phyloP scores from a whole-genome alignment of 2,329 filamentous ascomycete genomes.

The Clonostachys solani region DNA sequence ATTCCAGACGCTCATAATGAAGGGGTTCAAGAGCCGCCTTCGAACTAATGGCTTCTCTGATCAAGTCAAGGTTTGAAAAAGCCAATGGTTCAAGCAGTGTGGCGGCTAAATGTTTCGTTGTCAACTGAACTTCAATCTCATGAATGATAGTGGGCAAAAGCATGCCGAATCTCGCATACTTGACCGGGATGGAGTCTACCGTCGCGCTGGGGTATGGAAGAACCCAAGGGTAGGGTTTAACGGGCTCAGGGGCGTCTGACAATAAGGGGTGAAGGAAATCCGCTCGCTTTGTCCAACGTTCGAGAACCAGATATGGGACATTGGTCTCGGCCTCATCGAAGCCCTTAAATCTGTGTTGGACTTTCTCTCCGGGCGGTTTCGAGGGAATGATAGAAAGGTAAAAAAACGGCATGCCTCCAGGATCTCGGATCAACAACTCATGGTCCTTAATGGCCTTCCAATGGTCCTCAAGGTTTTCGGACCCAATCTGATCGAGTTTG shows the following conservation, averaged over 20 bases:
- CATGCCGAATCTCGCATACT: constrained; percentile 45
- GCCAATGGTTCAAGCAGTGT: constrained; percentile 30
- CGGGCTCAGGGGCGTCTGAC: constrained; percentile 1
- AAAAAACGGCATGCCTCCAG: constrained; percentile 25
- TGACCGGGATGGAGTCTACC: constrained; percentile 40
- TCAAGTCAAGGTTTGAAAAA: constrained; percentile 47
- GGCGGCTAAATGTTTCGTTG: constrained; percentile 53
- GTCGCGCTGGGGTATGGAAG: constrained; percentile 43
- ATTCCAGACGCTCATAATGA: constrained; percentile 83
- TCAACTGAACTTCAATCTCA: constrained; percentile 59
- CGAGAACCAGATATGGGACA: constrained; percentile 43
- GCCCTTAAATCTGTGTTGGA: constrained; percentile 27
- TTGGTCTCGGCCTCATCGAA: constrained; percentile 34
- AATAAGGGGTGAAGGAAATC: constrained; percentile 51
- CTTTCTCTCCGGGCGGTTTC: constrained; percentile 35
- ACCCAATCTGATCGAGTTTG: constrained; percentile 21
- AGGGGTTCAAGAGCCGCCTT: constrained; percentile 52
- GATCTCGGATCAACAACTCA: constrained; percentile 34
- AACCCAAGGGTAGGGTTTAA: constrained; percentile 28
- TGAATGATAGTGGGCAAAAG: constrained; percentile 72
- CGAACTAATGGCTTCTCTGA: constrained; percentile 68
- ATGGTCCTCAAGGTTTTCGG: constrained; percentile 13
- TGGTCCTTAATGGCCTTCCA: constrained; percentile 10
- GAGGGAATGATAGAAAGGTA: constrained; percentile 32
- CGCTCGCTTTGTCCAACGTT: constrained; percentile 45